Evolutionary conservation across 83 land plant species (phyloP), one percentile per base, ranked within the genome.

Genomic region (Picea mariana): DNA sequence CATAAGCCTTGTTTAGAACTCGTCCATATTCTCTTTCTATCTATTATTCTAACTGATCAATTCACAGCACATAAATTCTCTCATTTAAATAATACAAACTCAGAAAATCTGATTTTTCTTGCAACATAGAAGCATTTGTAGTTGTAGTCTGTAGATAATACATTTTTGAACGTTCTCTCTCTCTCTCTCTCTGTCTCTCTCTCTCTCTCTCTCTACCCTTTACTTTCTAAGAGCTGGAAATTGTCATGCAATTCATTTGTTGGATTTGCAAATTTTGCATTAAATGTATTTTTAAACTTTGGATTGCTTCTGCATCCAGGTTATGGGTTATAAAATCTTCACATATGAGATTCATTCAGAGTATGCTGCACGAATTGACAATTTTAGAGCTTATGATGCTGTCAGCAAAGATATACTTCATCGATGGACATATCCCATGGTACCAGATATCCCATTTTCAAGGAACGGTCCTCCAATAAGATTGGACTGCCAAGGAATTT

Each of bases 361-460:
- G 72, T 97, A 95, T 87, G 99, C 99, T 49, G 94, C 96, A 62
- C 88, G 94, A 11, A 84, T 97, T 71, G 98, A 95, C 78, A 94
- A 97, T 84, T 90, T 91, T 75, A 84, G 99, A 75, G 90, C 94
- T 80, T 97, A 97, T 88, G 98, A 90, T 79, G 88, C 93, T 21
- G 82, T 97, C 3, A 95, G 99, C 81, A 96, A 95, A 81, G 99
- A 95, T 84, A 91, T 97, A 23, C 91, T 95, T 63, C 98, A 92
- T 68, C 90, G 99, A 63, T 97, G 97, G 99, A 92, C 95, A 15
- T 97, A 92, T 78, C 99, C 99, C 9, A 81, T 92, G 76, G 99
- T 95, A 40, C 98, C 97, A 40, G 95, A 97, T 84, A 90, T 97
- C 75, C 88, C 58, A 62, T 92, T 88, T 79, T 87, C 86, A 77